Percentiles rank a stretch among this genome's conserved stretches.
These are phyloP conservation scores for Carex scoparia DNA, from an alignment of 176 grass and related monocot genomes.

Conservation along the genomic window DNA sequence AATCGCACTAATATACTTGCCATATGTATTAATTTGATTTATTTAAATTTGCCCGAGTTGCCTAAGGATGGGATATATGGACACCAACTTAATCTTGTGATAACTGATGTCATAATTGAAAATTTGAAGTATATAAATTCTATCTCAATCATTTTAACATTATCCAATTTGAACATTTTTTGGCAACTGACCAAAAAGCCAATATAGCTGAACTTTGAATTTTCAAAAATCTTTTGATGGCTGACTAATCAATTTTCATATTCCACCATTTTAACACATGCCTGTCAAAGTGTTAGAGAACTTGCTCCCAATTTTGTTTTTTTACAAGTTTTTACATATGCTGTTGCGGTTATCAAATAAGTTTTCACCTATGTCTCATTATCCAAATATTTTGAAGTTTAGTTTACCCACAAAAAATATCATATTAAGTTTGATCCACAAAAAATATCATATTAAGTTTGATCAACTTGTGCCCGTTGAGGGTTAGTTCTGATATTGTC, in stretches of 20 bases:
- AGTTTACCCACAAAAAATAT: too few species aligned
- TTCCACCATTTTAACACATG: background rate
- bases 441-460: background rate
- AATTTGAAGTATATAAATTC: background rate
- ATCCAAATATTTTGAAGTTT: background rate
- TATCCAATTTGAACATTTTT: background rate
- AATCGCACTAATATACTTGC: background rate
- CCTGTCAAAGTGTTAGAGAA: background rate
- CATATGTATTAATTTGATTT: background rate
- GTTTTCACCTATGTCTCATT: background rate
- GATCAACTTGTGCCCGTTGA: background rate
- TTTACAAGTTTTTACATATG: background rate
- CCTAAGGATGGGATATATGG: background rate
- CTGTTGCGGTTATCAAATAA: background rate
- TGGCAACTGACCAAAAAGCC: background rate
- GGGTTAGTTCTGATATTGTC: background rate
- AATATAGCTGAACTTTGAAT: background rate
- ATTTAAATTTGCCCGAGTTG: background rate
- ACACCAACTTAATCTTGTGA: background rate
- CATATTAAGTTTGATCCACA: background rate
- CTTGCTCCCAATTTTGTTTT: background rate
- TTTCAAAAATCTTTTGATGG: too few species aligned
- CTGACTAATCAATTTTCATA: too few species aligned
- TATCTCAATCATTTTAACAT: background rate
- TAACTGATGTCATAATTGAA: background rate